Evolutionary conservation across 495 filamentous ascomycete species (phyloP), one percentile per base, ranked within the genome.

Genomic region (Friedmanniomyces endolithicus): DNA sequence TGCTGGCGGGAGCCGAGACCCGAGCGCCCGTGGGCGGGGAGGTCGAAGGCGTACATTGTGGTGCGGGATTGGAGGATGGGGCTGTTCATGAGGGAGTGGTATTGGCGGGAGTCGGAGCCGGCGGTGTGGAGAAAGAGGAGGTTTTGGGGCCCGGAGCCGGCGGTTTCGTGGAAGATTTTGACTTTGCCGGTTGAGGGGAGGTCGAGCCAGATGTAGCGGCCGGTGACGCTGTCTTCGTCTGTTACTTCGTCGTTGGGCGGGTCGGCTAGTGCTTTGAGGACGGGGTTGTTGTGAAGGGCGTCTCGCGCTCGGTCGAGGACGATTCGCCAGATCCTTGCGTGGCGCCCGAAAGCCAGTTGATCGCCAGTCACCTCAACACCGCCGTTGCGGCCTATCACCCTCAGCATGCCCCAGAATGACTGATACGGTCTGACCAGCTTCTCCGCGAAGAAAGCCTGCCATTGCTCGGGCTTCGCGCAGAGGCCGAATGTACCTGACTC

Each of bases 81-180:
- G 54, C 68, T 57, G 52, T 71, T 71, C 67, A 71, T 66, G 12
- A 71, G 66, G 6, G 66, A 63, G 49, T 71, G 68, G 48, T 68
- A 68, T 47, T 71, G 69, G 31, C 69, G 43, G 23, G 64, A 60
- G 49, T 71, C 69, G 11, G 59, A 61, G 33, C 67, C 69, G 33
- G 69, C 67, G 8, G 67, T 71, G 44, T 71, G 69, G 27, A 68
- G 60, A 52, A 71, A 71, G 12, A 71, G 62, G 27, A 71, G 66
- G 20, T 55, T 56, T 46, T 68, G 65, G 22, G 60, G 53, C 12
- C 69, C 69, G 27, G 61, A 53, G n/a, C 69, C 69, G 17, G 63
- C 60, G 11, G 50, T 48, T 52, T 71, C 69, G 52, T 67, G 66
- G 60, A 68, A 71, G 16, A 68, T 45, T 52, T 71, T 71, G 53